Percentiles rank a stretch among this genome's conserved stretches.
phyloP scores from a whole-genome alignment of 371 early-diverging fungal species.

The Choanephora cucurbitarum region DNA sequence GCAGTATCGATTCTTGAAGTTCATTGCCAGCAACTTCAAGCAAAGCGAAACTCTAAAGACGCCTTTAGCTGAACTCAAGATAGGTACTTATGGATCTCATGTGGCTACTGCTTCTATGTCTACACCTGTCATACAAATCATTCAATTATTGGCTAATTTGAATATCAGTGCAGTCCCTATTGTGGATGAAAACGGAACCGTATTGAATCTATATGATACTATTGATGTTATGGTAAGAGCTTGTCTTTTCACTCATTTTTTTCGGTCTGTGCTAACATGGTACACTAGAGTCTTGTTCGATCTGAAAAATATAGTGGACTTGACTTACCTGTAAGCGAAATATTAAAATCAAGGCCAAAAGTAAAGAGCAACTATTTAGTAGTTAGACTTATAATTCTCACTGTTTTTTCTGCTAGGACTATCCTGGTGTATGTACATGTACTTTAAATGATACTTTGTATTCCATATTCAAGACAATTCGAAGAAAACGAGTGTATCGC shows the following conservation, averaged over 20 bases:
- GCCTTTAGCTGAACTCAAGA: slow-evolving; percentile 66
- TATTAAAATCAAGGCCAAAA: slow-evolving; percentile 67
- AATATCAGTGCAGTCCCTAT: slow-evolving; percentile 86
- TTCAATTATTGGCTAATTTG: slow-evolving; percentile 75
- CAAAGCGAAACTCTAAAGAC: slow-evolving; percentile 57
- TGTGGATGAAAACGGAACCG: slow-evolving; percentile 75
- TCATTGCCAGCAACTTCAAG: slow-evolving; percentile 71
- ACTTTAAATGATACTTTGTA: slow-evolving; percentile 73
- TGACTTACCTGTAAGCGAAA: slow-evolving; percentile 77
- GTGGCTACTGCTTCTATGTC: slow-evolving; percentile 68
- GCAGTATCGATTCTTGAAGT: slow-evolving; percentile 82
- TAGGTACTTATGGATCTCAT: slow-evolving; percentile 73
- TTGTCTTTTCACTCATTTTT: background rate
- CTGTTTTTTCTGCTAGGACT: slow-evolving; percentile 51
- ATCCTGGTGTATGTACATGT: slow-evolving; percentile 88
- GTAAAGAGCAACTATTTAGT: too few relatives aligned
- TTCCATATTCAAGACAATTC: slow-evolving; percentile 79
- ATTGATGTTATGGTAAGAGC: slow-evolving; percentile 80
- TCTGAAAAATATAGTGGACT: slow-evolving; percentile 51
- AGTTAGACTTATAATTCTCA: too few relatives aligned
- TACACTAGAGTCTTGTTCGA: slow-evolving; percentile 25
- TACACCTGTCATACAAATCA: slow-evolving; percentile 78
- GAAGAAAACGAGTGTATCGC: slow-evolving; percentile 75
- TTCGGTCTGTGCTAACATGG: background rate
- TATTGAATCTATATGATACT: slow-evolving; percentile 88